A percentile compares a stretch with the other conserved stretches of the same genome.
Conservation (phyloP, 1,284 basidiomycete species). For the Ceratorhiza oryzae-sativae region DNA sequence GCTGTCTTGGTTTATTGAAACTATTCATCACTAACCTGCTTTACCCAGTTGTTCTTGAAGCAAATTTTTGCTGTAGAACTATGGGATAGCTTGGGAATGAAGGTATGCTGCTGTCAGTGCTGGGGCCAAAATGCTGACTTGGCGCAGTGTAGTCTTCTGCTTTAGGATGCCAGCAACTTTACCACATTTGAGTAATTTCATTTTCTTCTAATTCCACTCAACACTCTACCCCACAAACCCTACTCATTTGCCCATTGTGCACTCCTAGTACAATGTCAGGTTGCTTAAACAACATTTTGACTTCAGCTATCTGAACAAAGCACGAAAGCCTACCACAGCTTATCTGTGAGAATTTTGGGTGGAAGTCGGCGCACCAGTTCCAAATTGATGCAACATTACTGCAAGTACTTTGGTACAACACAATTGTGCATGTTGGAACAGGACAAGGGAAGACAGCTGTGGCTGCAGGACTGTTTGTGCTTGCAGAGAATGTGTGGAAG, state of each 20-base stretch:
- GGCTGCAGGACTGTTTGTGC: conserved; percentile 50
- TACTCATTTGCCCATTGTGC: neutral
- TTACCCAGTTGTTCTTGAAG: no score
- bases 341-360: neutral
- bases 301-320: neutral
- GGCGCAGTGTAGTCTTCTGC: neutral
- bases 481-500: conserved; percentile 45
- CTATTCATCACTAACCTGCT: no score
- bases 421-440: conserved; percentile 52
- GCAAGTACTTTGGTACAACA: conserved; percentile 47
- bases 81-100: neutral
- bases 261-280: neutral
- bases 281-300: neutral
- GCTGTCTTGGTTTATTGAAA: no score
- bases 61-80: no score
- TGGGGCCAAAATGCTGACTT: neutral
- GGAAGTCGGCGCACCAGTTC: conserved; percentile 41
- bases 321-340: neutral
- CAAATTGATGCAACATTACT: conserved; percentile 46
- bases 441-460: conserved; percentile 51
- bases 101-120: neutral
- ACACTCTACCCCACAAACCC: neutral
- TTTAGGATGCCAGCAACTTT: neutral
- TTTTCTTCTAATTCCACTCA: neutral
- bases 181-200: neutral